Evolutionary conservation across 305 asterid genomes (phyloP).

Genomic region (Salvia sclarea): DNA sequence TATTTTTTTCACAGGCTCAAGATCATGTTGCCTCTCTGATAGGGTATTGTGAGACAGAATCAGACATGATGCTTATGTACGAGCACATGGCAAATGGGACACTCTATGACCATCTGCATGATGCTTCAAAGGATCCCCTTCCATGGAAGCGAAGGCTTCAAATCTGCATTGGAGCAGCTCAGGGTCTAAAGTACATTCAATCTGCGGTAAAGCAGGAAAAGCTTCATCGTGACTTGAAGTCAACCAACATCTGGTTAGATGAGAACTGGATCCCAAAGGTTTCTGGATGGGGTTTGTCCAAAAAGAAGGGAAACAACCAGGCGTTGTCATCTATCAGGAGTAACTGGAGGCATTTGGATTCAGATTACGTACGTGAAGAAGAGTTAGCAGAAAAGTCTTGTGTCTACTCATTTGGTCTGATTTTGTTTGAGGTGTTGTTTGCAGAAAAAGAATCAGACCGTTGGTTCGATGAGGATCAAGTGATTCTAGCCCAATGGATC

Average conservation of each 20-base stretch:
- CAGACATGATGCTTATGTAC: slow-evolving; percentile 56
- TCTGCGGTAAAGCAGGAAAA: slow-evolving; percentile 43
- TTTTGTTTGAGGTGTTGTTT: slow-evolving; percentile 58
- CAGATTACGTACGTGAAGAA: slow-evolving; percentile 56
- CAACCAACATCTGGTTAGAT: slow-evolving; percentile 53
- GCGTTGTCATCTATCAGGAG: slow-evolving; percentile 29
- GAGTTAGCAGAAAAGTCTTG: slow-evolving; percentile 51
- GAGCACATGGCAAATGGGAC: slow-evolving; percentile 57
- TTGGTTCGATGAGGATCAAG: slow-evolving; percentile 64
- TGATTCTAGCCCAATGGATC: slow-evolving; percentile 58
- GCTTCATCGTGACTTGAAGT: slow-evolving; percentile 50
- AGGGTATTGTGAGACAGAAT: slow-evolving; percentile 53
- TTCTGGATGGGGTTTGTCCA: slow-evolving; percentile 48
- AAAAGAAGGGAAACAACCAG: slow-evolving; percentile 32
- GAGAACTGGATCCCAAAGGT: slow-evolving; percentile 45
- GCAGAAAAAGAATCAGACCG: slow-evolving; percentile 47
- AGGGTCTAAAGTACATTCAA: slow-evolving; percentile 51
- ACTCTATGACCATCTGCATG: slow-evolving; percentile 63
- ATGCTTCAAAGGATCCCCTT: slow-evolving; percentile 55
- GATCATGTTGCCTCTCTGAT: slow-evolving; percentile 48
- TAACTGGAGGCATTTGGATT: slow-evolving; percentile 50
- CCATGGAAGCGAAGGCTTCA: slow-evolving; percentile 70
- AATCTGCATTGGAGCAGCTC: slow-evolving; percentile 63
- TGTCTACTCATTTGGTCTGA: slow-evolving; percentile 59
- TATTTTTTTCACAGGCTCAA: slow-evolving; percentile 36